Percentiles rank a stretch among this genome's conserved stretches.
Conservation (phyloP, 345 rosid genomes). For the Barbarea vulgaris region DNA sequence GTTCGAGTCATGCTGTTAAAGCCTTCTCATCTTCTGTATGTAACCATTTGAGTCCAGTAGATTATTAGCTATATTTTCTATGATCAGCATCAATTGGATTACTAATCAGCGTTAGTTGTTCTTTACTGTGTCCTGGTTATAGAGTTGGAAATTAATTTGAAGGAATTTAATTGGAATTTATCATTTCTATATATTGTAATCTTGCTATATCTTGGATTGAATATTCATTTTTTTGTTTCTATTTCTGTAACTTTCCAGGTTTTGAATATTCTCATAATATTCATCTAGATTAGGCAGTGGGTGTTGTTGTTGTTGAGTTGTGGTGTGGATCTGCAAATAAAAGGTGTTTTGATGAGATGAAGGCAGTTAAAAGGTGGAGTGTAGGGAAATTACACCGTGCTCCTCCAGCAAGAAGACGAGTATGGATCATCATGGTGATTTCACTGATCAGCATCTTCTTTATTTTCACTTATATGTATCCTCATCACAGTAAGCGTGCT, state of each 20-base stretch:
- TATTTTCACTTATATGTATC: constrained; percentile 73
- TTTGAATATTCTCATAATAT: neutral
- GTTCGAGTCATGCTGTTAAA: too few relatives aligned
- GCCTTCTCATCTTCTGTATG: too few relatives aligned
- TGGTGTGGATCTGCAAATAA: constrained; percentile 1
- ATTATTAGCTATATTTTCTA: too few relatives aligned
- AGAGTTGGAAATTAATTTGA: too few relatives aligned
- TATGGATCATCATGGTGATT: constrained; percentile 77
- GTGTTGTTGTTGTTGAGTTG: too few relatives aligned
- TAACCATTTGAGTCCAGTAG: too few relatives aligned
- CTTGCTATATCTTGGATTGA: neutral
- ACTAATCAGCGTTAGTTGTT: too few relatives aligned
- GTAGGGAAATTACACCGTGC: constrained; percentile 67
- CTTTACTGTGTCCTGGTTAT: too few relatives aligned
- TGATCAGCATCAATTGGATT: too few relatives aligned
- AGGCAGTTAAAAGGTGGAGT: constrained; percentile 72
- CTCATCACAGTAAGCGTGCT: constrained; percentile 69
- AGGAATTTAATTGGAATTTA: neutral
- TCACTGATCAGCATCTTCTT: constrained; percentile 74
- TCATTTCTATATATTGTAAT: neutral
- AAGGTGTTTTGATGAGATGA: constrained; percentile 53
- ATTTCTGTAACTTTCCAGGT: constrained; percentile 25
- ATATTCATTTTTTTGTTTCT: constrained; percentile 9
- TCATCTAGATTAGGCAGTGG: neutral
- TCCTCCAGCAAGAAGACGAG: constrained; percentile 74